Percentiles rank a stretch among this genome's conserved stretches.
These are phyloP conservation scores for Ustilago cynodontis DNA, from an alignment of 1,284 basidiomycete species.

Conservation along the genomic window DNA sequence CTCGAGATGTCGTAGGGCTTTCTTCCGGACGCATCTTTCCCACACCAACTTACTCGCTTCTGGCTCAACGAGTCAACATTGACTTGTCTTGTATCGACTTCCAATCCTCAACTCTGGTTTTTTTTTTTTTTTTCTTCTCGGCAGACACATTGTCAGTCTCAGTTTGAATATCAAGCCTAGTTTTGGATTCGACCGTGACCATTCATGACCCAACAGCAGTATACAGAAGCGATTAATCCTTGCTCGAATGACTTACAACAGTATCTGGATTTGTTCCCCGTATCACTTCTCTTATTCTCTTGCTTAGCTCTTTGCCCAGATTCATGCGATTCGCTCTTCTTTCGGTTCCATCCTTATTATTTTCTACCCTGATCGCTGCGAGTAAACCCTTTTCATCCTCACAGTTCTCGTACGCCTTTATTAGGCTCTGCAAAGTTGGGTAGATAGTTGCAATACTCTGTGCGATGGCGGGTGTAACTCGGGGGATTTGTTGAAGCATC, in stretches of 20 bases:
- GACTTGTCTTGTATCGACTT: constrained; percentile 1
- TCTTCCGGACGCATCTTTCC: too few species aligned
- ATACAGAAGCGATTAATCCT: constrained; percentile 14
- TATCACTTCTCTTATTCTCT: constrained; percentile 39
- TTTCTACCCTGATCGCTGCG: constrained; percentile 21
- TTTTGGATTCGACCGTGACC: too few species aligned
- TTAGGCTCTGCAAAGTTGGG: constrained; percentile 24
- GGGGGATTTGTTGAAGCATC: constrained; percentile 52
- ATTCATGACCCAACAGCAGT: too few species aligned
- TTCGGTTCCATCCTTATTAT: constrained; percentile 41
- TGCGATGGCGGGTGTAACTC: constrained; percentile 42
- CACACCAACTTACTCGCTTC: too few species aligned
- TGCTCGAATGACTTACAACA: constrained; percentile 40
- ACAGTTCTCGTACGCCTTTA: constrained; percentile 30
- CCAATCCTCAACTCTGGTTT: too few species aligned
- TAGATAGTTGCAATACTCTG: constrained; percentile 37
- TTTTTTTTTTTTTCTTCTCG: too few species aligned
- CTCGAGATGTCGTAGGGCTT: too few species aligned
- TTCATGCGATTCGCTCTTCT: constrained; percentile 24
- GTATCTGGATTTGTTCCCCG: constrained; percentile 27
- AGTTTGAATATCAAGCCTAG: too few species aligned
- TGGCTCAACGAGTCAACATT: too few species aligned
- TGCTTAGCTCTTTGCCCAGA: constrained; percentile 40
- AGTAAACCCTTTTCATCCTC: constrained; percentile 13
- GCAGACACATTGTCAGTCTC: too few species aligned